Conservation (phyloP, 1,284 basidiomycete genomes). For the Apiotrichum domesticum region DNA sequence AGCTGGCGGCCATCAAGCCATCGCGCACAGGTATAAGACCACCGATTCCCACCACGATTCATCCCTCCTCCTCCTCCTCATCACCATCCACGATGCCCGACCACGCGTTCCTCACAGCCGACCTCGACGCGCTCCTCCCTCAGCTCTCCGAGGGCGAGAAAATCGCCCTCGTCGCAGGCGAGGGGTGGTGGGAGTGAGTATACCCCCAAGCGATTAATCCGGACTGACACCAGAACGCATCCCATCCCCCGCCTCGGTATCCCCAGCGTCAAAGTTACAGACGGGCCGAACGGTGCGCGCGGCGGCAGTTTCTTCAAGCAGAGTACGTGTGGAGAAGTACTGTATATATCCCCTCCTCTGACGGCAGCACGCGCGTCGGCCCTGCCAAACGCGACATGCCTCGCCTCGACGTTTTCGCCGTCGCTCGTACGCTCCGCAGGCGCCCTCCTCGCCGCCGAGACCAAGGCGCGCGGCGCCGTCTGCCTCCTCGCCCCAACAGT, state of each 20-base stretch:
- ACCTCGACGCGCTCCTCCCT: neutral
- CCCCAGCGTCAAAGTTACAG: conserved; percentile 47
- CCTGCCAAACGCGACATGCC: neutral
- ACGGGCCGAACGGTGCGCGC: conserved; percentile 54
- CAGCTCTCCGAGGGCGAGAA: conserved; percentile 22
- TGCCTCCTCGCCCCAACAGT: conserved; percentile 49
- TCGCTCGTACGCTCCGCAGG: neutral
- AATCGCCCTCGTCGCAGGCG: conserved; percentile 26
- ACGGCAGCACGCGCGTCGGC: conserved; percentile 46
- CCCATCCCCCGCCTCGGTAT: conserved; percentile 55
- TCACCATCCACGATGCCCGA: neutral
- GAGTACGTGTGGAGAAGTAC: neutral
- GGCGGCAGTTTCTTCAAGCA: conserved; percentile 37
- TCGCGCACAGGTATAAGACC: no score
- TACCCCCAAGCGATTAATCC: no score
- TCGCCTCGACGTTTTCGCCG: neutral
- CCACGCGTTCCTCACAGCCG: conserved; percentile 5
- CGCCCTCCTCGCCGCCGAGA: neutral
- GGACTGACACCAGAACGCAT: conserved; percentile 43
- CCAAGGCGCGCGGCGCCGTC: conserved; percentile 4
- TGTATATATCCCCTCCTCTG: conserved; percentile 43
- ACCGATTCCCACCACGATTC: no score
- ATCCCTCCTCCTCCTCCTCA: no score
- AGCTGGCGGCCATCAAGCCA: no score
- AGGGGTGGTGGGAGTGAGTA: conserved; percentile 56